These are phyloP conservation scores for Cyclostephanos invisitatus DNA, from an alignment of 108 stramenopile genomes.

Conservation along the genomic window DNA sequence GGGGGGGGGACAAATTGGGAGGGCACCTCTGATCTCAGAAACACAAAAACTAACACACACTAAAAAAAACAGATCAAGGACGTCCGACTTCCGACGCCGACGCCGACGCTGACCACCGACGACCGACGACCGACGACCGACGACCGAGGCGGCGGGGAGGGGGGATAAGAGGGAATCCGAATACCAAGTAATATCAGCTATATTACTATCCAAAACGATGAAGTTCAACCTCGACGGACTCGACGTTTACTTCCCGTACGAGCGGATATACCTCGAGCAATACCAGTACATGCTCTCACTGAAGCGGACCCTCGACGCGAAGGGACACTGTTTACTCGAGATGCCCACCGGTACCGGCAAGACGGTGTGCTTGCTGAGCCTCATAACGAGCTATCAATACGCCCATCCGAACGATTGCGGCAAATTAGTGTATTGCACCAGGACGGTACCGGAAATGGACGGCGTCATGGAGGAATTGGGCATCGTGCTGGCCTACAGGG, in stretches of 20 bases:
- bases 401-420: conserved; percentile 86
- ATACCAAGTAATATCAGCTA: too few species aligned
- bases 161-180: too few species aligned
- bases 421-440: conserved; percentile 99
- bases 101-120: too few species aligned
- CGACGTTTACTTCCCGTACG: conserved; percentile 99
- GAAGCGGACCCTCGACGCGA: conserved; percentile 96
- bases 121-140: too few species aligned
- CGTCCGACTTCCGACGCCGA: too few species aligned
- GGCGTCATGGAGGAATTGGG: conserved; percentile 97
- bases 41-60: too few species aligned
- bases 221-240: conserved; percentile 95
- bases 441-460: conserved; percentile 99
- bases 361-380: conserved; percentile 91
- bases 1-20: too few species aligned
- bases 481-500: conserved; percentile 88
- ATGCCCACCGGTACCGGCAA: conserved; percentile 98
- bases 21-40: too few species aligned
- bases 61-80: too few species aligned
- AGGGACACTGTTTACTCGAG: conserved; percentile 91
- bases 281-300: conserved; percentile 98
- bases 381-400: conserved; percentile 97
- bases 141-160: too few species aligned
- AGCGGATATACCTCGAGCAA: conserved; percentile 96
- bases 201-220: conserved; percentile 72